Percentiles rank a stretch among this genome's conserved stretches.
Evolutionary conservation across 345 rosid species (phyloP).

Genomic region (Psidium friedrichsthalianum): DNA sequence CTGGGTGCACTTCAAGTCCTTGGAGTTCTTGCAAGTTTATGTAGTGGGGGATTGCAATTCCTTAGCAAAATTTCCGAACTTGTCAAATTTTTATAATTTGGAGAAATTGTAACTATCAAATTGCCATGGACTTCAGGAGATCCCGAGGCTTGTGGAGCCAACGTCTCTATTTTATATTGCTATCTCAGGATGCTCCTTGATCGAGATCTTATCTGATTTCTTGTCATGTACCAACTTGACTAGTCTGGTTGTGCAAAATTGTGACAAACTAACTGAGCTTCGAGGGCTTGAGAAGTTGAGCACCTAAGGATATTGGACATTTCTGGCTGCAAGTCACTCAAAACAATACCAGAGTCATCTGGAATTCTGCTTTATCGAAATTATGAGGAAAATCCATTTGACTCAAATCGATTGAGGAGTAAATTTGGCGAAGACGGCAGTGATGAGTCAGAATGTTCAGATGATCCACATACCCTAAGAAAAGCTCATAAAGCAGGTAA

Average conservation of each 20-base stretch:
- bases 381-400: no score
- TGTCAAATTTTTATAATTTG: no score
- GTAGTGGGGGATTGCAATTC: not conserved
- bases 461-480: no score
- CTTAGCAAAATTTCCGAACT: not conserved
- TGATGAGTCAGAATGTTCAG: no score
- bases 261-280: not conserved
- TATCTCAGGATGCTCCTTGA: not conserved
- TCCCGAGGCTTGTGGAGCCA: not conserved
- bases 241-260: not conserved
- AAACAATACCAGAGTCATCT: not conserved
- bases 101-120: not conserved
- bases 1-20: no score
- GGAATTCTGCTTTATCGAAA: no score
- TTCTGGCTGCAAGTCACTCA: not conserved
- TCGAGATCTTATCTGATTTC: not conserved
- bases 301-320: not conserved
- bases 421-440: no score
- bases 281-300: not conserved
- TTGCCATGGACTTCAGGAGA: not conserved
- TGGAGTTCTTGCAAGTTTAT: no score
- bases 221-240: not conserved
- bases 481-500: not conserved
- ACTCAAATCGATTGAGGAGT: no score
- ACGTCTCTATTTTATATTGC: fast-evolving